A percentile compares a stretch with the other conserved stretches of the same genome.
Evolutionary conservation across 2,329 filamentous ascomycete genomes (phyloP).

Genomic region (Colletotrichum chlorophyti): DNA sequence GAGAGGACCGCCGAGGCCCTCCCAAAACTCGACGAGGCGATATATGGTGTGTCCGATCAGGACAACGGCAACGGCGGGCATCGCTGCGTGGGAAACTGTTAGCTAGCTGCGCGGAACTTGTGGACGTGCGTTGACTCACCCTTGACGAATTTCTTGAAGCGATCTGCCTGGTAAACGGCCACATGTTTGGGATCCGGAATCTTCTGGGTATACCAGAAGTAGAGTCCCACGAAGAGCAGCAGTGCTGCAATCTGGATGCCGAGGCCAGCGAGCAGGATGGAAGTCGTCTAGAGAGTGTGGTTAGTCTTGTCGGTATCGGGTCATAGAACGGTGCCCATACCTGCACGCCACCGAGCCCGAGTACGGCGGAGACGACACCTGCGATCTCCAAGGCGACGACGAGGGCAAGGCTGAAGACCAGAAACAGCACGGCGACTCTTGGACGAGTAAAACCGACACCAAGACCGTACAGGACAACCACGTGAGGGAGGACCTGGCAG

Average conservation of each 20-base stretch:
- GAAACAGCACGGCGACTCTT: constrained; percentile 40
- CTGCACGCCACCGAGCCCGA: constrained; percentile 35
- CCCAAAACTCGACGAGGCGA: constrained; percentile 46
- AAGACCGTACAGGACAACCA: constrained; percentile 54
- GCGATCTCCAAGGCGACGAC: constrained; percentile 39
- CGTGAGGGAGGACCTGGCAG: constrained; percentile 52
- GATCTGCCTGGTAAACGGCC: constrained; percentile 46
- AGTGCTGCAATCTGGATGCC: constrained; percentile 51
- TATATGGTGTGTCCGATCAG: constrained; percentile 50
- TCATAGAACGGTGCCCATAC: background rate
- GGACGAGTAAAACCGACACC: constrained; percentile 45
- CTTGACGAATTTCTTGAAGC: constrained; percentile 52
- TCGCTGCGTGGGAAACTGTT: constrained; percentile 35
- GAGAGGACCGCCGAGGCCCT: constrained; percentile 41
- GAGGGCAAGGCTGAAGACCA: constrained; percentile 40
- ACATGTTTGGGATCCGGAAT: constrained; percentile 48
- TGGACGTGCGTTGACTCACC: constrained; percentile 41
- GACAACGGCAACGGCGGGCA: constrained; percentile 44
- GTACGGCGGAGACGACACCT: constrained; percentile 42
- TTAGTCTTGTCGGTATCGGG: background rate
- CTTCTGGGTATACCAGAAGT: constrained; percentile 48
- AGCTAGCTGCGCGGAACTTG: background rate
- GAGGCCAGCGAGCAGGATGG: constrained; percentile 51
- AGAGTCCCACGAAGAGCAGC: constrained; percentile 44
- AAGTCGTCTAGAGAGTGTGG: constrained; percentile 39